Evolutionary conservation across 108 stramenopile species (phyloP).

Genomic region (Discostella pseudostelligera): DNA sequence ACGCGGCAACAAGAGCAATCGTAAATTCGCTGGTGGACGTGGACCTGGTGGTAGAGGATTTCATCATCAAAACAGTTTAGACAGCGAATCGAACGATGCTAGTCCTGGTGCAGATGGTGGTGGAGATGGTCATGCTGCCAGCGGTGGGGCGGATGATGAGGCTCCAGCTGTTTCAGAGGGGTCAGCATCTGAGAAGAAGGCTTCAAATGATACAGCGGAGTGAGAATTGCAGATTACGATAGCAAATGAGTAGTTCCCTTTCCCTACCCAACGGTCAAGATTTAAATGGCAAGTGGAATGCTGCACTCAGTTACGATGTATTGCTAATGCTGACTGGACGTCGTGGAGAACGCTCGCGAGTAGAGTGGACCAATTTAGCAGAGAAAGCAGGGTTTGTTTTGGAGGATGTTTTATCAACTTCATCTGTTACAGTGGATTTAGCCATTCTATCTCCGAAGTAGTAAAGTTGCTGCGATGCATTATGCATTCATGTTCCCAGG

Average conservation of each 20-base stretch:
- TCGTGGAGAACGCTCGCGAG: conserved; percentile 33
- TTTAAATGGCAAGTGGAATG: conserved; percentile 28
- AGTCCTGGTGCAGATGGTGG: conserved; percentile 2
- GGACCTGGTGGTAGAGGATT: conserved; percentile 2
- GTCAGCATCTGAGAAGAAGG: not conserved
- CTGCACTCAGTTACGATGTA: conserved; percentile 3
- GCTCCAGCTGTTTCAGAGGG: not conserved
- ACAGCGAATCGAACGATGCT: conserved; percentile 4
- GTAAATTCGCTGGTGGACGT: conserved; percentile 11
- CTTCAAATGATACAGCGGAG: not conserved
- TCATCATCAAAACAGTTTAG: conserved; percentile 8
- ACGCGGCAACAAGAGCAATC: conserved; percentile 15
- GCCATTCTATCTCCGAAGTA: conserved; percentile 22
- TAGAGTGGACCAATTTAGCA: conserved; percentile 44
- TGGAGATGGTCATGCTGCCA: not conserved
- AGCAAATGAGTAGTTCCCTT: no score
- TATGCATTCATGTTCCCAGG: no score
- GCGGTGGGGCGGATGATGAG: not conserved
- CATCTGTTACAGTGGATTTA: conserved; percentile 40
- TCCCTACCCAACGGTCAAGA: no score
- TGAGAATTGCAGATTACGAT: not conserved
- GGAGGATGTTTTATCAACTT: conserved; percentile 32
- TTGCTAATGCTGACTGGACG: not conserved
- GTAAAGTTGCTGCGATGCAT: no score
- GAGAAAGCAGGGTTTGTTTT: conserved; percentile 28